Evolutionary conservation across 768 basidiomycete genomes (phyloP).

Genomic region (Mycena vitilis): DNA sequence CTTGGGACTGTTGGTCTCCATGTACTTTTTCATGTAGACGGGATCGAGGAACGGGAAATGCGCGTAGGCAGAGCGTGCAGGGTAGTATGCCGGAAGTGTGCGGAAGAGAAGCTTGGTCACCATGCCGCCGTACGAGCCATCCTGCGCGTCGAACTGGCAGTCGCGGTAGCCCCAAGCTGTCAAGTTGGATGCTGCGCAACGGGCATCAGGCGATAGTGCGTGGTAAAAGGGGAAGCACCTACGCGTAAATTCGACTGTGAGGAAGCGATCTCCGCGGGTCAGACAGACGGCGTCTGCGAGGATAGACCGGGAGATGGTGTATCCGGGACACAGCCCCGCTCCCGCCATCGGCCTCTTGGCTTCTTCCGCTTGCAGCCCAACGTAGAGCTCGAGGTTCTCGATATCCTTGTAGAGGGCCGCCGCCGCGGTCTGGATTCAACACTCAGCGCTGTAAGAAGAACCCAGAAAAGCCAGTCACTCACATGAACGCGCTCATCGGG

Average conservation of each 20-base stretch:
- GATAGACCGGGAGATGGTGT: conserved; percentile 88
- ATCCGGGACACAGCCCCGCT: conserved; percentile 84
- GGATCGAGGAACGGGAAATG: conserved; percentile 88
- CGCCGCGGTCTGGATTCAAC: conserved; percentile 63
- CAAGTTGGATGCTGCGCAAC: conserved; percentile 68
- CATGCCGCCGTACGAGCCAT: conserved; percentile 83
- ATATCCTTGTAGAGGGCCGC: conserved; percentile 75
- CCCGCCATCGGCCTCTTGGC: conserved; percentile 72
- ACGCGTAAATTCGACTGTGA: conserved; percentile 85
- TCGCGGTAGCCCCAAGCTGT: conserved; percentile 86
- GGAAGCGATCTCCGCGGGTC: conserved; percentile 82
- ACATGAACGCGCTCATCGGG: conserved; percentile 67
- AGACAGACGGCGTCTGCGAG: conserved; percentile 82
- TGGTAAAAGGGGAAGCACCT: conserved; percentile 40
- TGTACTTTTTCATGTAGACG: conserved; percentile 52
- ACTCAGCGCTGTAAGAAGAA: conserved; percentile 4
- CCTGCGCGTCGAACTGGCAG: conserved; percentile 68
- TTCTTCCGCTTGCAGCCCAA: conserved; percentile 80
- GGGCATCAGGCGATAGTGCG: not conserved
- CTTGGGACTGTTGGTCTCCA: conserved; percentile 47
- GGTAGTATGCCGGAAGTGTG: conserved; percentile 77
- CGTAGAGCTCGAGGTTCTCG: conserved; percentile 84
- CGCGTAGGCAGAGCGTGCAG: conserved; percentile 72
- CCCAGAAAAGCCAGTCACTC: conserved; percentile 34
- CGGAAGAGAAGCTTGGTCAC: conserved; percentile 79